phyloP scores from a whole-genome alignment of 768 basidiomycete species.

The Grammothele lineata region DNA sequence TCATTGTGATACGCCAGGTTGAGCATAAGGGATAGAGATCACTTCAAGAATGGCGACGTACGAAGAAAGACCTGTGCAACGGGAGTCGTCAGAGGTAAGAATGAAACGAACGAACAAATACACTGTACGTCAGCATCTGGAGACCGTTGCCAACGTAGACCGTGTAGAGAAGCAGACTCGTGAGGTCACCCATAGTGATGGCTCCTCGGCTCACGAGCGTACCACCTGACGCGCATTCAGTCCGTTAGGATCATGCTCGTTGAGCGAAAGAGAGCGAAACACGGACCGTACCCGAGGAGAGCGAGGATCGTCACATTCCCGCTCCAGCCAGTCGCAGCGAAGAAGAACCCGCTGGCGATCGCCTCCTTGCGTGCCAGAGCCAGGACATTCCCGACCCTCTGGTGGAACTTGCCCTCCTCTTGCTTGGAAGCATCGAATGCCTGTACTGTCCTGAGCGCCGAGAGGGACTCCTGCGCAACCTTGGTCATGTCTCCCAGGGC shows the following conservation, averaged over 20 bases:
- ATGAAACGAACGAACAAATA: constrained; percentile 18
- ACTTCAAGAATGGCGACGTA: constrained; percentile 22
- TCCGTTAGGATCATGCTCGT: too few species aligned
- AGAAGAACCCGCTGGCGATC: constrained; percentile 88
- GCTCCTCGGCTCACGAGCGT: constrained; percentile 83
- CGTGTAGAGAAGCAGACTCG: constrained; percentile 85
- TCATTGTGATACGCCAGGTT: too few species aligned
- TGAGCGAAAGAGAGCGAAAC: not conserved
- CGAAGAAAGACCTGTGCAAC: constrained; percentile 34
- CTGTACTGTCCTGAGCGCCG: constrained; percentile 84
- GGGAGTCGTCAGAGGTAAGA: constrained; percentile 34
- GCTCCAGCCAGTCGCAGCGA: constrained; percentile 87
- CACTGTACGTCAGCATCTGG: constrained; percentile 68
- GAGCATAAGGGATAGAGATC: not conserved
- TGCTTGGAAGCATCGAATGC: constrained; percentile 81
- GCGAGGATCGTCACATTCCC: constrained; percentile 90
- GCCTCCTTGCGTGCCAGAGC: constrained; percentile 82
- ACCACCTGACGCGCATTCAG: constrained; percentile 76
- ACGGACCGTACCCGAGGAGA: constrained; percentile 83
- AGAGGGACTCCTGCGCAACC: constrained; percentile 86
- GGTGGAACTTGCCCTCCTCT: constrained; percentile 74
- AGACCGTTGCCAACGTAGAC: constrained; percentile 82
- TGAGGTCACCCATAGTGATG: constrained; percentile 90
- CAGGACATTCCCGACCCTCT: constrained; percentile 62
- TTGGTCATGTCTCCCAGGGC: constrained; percentile 95